These are phyloP conservation scores for Rhododendron griersonianum DNA, from an alignment of 148 eudicot species.

Conservation along the genomic window DNA sequence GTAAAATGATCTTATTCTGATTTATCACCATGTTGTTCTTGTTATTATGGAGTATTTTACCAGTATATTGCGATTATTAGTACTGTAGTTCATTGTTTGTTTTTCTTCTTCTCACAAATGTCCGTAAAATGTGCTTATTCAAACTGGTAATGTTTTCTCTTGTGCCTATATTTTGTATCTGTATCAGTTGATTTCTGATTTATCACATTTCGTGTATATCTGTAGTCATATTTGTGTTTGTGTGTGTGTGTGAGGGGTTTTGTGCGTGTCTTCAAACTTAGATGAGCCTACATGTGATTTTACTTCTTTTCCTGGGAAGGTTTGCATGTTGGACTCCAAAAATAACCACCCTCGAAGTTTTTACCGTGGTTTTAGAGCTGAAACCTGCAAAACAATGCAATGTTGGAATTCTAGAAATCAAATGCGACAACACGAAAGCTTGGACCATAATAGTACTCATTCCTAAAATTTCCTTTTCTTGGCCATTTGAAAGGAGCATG, in stretches of 20 bases:
- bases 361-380: neutral
- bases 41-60: neutral
- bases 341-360: neutral
- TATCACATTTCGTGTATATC: neutral
- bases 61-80: neutral
- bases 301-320: neutral
- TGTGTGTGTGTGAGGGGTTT: neutral
- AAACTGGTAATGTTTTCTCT: neutral
- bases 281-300: neutral
- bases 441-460: neutral
- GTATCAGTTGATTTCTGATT: neutral
- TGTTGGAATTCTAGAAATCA: neutral
- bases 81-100: neutral
- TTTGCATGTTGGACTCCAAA: neutral
- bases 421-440: neutral
- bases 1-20: neutral
- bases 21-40: neutral
- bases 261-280: neutral
- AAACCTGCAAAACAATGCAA: neutral
- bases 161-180: neutral
- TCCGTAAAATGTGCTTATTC: neutral
- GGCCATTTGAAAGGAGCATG: neutral
- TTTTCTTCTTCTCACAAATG: neutral
- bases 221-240: neutral
- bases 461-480: neutral